A percentile compares a stretch with the other conserved stretches of the same genome.
Evolutionary conservation across 768 basidiomycete genomes (phyloP).

Genomic region (Suillus subaureus): DNA sequence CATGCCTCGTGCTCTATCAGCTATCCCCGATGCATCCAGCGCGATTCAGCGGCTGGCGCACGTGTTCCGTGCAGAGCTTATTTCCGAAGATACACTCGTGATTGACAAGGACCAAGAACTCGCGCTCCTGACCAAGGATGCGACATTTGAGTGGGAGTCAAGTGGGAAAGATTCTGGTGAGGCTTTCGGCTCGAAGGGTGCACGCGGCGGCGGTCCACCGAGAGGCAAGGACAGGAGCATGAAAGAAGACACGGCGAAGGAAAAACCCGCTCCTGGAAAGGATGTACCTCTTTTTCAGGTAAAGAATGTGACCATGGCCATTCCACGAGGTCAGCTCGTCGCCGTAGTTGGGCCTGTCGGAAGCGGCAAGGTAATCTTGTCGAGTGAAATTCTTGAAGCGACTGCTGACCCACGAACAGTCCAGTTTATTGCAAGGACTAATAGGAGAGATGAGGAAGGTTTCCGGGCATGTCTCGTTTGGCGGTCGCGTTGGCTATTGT

Average conservation of each 20-base stretch:
- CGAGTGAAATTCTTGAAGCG: not conserved
- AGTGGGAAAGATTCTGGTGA: slow-evolving; percentile 15
- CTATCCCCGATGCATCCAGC: slow-evolving; percentile 64
- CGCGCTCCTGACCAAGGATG: slow-evolving; percentile 54
- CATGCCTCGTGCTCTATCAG: slow-evolving; percentile 61
- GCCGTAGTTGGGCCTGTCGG: slow-evolving; percentile 74
- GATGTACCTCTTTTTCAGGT: slow-evolving; percentile 44
- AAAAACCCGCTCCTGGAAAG: slow-evolving; percentile 12
- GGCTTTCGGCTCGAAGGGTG: slow-evolving; percentile 6
- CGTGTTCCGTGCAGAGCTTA: slow-evolving; percentile 52
- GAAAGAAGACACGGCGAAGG: slow-evolving; percentile 15
- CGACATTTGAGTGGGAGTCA: slow-evolving; percentile 69
- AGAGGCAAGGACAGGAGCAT: not conserved
- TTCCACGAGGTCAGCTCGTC: slow-evolving; percentile 59
- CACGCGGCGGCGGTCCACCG: slow-evolving; percentile 8
- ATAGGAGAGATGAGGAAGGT: slow-evolving; percentile 70
- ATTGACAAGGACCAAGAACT: slow-evolving; percentile 48
- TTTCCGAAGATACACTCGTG: slow-evolving; percentile 40
- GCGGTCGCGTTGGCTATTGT: slow-evolving; percentile 69
- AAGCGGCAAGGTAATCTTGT: slow-evolving; percentile 52
- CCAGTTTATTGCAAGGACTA: slow-evolving; percentile 60
- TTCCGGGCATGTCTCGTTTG: slow-evolving; percentile 56
- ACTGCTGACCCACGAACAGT: slow-evolving; percentile 29
- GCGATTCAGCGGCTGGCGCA: slow-evolving; percentile 53
- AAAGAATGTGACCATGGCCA: slow-evolving; percentile 47